Conservation (phyloP, 805 yeast species). For the Kuraishia molischiana region DNA sequence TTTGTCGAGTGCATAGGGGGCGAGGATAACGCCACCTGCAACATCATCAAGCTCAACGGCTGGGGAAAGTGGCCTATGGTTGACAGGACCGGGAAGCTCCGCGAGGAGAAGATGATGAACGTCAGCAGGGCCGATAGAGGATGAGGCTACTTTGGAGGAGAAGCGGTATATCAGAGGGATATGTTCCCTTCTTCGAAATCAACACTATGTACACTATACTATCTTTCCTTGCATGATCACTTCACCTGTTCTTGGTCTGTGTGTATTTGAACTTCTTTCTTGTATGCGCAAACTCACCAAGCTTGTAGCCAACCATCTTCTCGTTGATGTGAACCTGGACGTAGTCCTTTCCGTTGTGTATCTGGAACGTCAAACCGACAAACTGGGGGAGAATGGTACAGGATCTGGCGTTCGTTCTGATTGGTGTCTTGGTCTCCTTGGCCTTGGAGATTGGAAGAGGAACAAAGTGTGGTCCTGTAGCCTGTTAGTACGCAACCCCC, state of each 20-base stretch:
- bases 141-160: not conserved
- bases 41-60: conserved; percentile 69
- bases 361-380: conserved; percentile 89
- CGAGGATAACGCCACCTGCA: conserved; percentile 92
- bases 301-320: conserved; percentile 93
- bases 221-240: not conserved
- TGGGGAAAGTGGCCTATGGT: conserved; percentile 91
- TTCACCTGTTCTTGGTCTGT: conserved; percentile 53
- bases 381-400: conserved; percentile 94
- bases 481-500: not conserved
- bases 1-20: conserved; percentile 84
- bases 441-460: conserved; percentile 93
- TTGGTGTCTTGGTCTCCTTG: conserved; percentile 67
- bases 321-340: conserved; percentile 81
- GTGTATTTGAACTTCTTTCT: conserved; percentile 82
- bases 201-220: not conserved
- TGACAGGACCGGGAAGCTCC: conserved; percentile 73
- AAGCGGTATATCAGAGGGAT: no score
- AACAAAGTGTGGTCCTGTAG: conserved; percentile 79
- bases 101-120: conserved; percentile 53
- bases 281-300: conserved; percentile 94
- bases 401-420: conserved; percentile 91
- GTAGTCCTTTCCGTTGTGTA: conserved; percentile 93
- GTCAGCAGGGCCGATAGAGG: conserved; percentile 10
- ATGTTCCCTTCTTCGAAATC: no score